Base-by-base conservation (phyloP, 495 filamentous ascomycete genomes). In the Filosporella fistucella region DNA sequence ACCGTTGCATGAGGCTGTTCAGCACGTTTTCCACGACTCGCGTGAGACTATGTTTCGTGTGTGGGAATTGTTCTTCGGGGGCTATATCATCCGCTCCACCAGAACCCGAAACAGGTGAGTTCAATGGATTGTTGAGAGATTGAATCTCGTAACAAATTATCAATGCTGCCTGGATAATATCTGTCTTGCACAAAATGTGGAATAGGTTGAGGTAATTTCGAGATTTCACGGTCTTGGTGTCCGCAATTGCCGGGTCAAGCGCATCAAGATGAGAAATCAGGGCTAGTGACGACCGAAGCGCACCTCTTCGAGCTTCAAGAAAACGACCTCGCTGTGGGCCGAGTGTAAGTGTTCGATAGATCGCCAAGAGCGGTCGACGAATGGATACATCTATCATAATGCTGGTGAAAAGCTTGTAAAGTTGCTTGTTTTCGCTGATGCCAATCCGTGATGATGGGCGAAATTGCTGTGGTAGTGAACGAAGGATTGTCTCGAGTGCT, bases 1-100 rank as follows among this genome's bases (percentile, higher is more conserved):
- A 20, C 16, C 55, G 13, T 14, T 50, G 36, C 1, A 58, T 10
- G 5, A 51, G 30, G 16, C 50, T 37, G n/a, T 51, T 54, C 1
- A 58, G 30, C 12, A 51, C 54, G 21, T 54, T 58, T 20, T 58
- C 55, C 0, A 58, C 55, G 0, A 58, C 43, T 8, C 55, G 32
- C 7, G 55, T 54, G 1, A 58, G 29, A 37, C 46, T 54, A 3
- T 36, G 42, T 23, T 54, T 53, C 2, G 50, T 54, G 28, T 51
- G 46, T 4, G 18, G 32, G 14, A 22, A 4, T 5, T 21, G 21
- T 7, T 49, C 37, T n/a, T 49, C 49, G 4, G 3, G 18, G 10
- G 12, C 18, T 9, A 20, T 2, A 7, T 29, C 36, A 5, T 30
- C 30, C 10, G 10, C 23, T n/a, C n/a, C n/a, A 14, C 12, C 32